These are phyloP conservation scores for Hypholoma sublateritium DNA, from an alignment of 768 basidiomycete genomes.

Conservation along the genomic window DNA sequence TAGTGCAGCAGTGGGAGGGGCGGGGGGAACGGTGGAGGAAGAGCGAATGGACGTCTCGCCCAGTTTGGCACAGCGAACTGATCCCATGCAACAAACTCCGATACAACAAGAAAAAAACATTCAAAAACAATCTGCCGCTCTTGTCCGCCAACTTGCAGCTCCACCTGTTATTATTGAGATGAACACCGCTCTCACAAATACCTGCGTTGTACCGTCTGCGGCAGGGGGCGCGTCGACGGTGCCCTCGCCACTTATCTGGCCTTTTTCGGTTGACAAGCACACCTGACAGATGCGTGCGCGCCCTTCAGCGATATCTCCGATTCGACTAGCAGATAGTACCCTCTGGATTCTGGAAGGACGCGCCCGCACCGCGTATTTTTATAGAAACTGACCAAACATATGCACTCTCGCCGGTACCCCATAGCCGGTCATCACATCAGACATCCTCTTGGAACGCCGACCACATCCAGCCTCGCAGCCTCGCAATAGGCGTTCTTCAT, in stretches of 20 bases:
- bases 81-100: constrained; percentile 26
- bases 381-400: too few species aligned
- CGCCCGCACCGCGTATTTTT: too few species aligned
- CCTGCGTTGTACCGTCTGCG: background rate
- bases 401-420: too few species aligned
- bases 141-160: background rate
- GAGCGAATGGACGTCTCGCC: constrained; percentile 13
- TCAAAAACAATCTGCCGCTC: constrained; percentile 20
- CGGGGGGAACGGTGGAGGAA: constrained; percentile 12
- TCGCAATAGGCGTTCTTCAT: too few species aligned
- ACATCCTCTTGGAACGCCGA: too few species aligned
- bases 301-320: background rate
- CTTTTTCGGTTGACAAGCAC: background rate
- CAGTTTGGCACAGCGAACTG: constrained; percentile 17
- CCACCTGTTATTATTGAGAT: background rate
- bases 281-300: background rate
- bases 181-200: background rate
- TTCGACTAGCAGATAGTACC: too few species aligned
- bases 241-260: too few species aligned
- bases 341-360: too few species aligned
- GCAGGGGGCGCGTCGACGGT: too few species aligned
- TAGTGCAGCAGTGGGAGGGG: constrained; percentile 11
- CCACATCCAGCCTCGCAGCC: too few species aligned
- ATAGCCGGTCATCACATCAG: too few species aligned
- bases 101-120: constrained; percentile 24